Conservation (phyloP, 192 early-diverging fungal genomes). For the Linderina pennispora region DNA sequence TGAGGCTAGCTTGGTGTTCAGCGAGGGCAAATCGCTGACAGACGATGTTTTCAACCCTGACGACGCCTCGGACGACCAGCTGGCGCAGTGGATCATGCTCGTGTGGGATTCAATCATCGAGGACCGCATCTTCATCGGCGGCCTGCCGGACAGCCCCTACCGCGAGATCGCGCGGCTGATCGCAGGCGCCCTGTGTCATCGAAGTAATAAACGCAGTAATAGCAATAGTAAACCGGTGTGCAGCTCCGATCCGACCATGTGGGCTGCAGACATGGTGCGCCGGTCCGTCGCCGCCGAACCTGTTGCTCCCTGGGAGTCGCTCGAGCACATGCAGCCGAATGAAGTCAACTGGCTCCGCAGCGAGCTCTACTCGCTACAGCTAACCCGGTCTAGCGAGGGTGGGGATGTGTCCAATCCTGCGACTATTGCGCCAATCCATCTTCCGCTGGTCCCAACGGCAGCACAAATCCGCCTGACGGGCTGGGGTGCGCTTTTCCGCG, state of each 20-base stretch:
- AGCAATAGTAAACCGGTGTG: too few species aligned
- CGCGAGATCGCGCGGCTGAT: slow-evolving; percentile 24
- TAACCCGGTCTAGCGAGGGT: background rate
- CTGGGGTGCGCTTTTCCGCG: slow-evolving; percentile 17
- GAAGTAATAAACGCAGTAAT: too few species aligned
- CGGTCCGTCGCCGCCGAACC: background rate
- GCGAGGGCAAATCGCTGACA: too few species aligned
- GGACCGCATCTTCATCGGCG: background rate
- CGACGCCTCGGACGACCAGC: slow-evolving; percentile 22
- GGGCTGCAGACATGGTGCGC: slow-evolving; percentile 4
- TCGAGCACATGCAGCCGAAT: slow-evolving; percentile 19
- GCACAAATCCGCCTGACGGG: slow-evolving; percentile 10
- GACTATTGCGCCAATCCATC: slow-evolving; percentile 17
- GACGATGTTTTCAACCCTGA: slow-evolving; percentile 26
- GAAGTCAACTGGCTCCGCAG: slow-evolving; percentile 19
- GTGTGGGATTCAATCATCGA: slow-evolving; percentile 23
- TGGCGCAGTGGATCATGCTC: slow-evolving; percentile 19
- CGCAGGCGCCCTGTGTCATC: slow-evolving; percentile 16
- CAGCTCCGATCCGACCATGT: too few species aligned
- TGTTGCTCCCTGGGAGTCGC: slow-evolving; percentile 8
- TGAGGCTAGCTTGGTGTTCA: background rate
- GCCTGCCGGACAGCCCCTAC: slow-evolving; percentile 14
- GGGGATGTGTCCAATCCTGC: slow-evolving; percentile 7
- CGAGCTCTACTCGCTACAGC: slow-evolving; percentile 6
- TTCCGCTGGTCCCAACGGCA: slow-evolving; percentile 13